Percentiles rank a stretch among this genome's conserved stretches.
Evolutionary conservation across 441 rosid genomes (phyloP).

Genomic region (Gossypium trilobum): DNA sequence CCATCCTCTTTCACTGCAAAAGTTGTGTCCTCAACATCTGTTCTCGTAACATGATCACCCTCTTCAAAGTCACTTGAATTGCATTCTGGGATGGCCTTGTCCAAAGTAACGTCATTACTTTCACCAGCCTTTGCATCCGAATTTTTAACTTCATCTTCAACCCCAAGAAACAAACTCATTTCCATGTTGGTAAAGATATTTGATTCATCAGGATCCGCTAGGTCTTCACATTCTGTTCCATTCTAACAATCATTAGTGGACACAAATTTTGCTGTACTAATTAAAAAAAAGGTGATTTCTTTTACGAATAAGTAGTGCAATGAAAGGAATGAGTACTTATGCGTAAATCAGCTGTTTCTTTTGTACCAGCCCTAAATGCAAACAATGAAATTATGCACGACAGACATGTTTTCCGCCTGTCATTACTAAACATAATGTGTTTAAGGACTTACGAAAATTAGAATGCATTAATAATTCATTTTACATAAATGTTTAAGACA

Average conservation of each 20-base stretch:
- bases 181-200: neutral
- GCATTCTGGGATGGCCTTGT: neutral
- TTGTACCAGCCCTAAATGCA: neutral
- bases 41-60: neutral
- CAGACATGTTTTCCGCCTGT: neutral
- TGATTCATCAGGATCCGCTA: constrained; percentile 14
- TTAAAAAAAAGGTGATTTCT: neutral
- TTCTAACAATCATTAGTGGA: neutral
- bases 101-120: neutral
- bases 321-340: neutral
- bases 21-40: neutral
- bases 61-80: neutral
- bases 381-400: neutral
- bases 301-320: neutral
- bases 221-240: constrained; percentile 16
- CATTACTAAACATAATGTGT: neutral
- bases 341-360: neutral
- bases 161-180: constrained; percentile 15
- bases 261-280: neutral
- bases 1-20: neutral
- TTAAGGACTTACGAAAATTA: too few species aligned
- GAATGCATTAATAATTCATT: too few species aligned
- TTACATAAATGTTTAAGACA: too few species aligned
- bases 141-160: constrained; percentile 11
- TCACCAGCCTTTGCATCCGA: neutral